A percentile compares a stretch with the other conserved stretches of the same genome.
These are phyloP conservation scores for Mortierella claussenii DNA, from an alignment of 192 early-diverging fungal genomes.

Conservation along the genomic window DNA sequence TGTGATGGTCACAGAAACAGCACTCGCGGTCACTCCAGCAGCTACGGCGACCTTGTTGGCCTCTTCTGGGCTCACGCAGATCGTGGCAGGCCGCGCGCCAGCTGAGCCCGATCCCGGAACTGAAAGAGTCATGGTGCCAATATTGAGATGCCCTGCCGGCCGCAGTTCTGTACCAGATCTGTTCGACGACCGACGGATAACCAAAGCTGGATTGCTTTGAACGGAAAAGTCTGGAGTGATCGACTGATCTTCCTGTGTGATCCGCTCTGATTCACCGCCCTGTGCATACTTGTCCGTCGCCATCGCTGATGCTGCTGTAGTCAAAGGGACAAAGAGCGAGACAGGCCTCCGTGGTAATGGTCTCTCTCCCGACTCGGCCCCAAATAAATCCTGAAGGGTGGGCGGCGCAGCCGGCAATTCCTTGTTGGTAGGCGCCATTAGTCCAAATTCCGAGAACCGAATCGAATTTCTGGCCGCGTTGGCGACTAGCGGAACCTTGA, in stretches of 20 bases:
- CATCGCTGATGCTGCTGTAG: neutral
- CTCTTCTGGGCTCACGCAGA: slow-evolving; percentile 20
- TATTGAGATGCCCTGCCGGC: slow-evolving; percentile 5
- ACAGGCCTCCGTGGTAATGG: slow-evolving; percentile 11
- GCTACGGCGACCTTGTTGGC: slow-evolving; percentile 1
- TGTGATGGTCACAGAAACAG: too few species aligned
- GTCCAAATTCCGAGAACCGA: slow-evolving; percentile 21
- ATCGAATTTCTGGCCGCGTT: slow-evolving; percentile 22
- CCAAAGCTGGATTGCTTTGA: neutral
- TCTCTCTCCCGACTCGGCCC: neutral
- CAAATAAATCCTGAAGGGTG: neutral
- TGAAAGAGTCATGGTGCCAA: neutral
- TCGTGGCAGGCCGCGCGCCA: slow-evolving; percentile 14
- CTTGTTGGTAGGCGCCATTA: neutral
- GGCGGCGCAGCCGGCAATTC: neutral
- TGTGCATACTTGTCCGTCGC: neutral
- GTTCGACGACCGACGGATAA: neutral
- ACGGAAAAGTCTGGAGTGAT: neutral
- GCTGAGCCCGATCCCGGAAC: neutral
- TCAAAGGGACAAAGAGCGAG: slow-evolving; percentile 16
- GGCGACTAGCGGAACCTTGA: slow-evolving; percentile 10
- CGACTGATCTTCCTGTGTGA: neutral
- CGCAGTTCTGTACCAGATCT: neutral
- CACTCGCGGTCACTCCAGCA: neutral
- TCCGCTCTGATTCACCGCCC: neutral